Base-by-base conservation (phyloP, 495 filamentous ascomycete species). In the Rostrohypoxylon terebratum region DNA sequence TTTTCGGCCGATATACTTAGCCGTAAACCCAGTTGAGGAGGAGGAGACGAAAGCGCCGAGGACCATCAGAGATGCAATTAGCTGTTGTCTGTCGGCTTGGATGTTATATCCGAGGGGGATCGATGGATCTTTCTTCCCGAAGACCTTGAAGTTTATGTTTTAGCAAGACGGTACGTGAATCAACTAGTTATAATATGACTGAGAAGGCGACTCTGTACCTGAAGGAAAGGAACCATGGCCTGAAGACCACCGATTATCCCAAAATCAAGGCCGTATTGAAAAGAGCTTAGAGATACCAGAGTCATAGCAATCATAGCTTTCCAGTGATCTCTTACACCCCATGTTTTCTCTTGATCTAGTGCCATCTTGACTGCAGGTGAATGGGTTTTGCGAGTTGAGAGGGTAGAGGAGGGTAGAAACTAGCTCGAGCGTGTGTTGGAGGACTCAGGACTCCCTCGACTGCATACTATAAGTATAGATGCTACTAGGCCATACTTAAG, bases 221-320 rank as follows among this genome's bases (percentile, higher is more conserved):
- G 73, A 55, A 89, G 78, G 74, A 89, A 90, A n/a, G 87, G 87
- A 36, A 81, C 63, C 88, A 90, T 90, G 60, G 87, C 88, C 69
- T 90, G 88, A 14, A 90, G 78, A 63, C 87, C 87, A 9, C 86
- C 87, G 53, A 90, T 87, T 57, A 89, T 79, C 13, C 86, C 87
- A 71, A 89, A 90, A 65, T 90, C 88, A 50, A 90, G 75, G 9
- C 88, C 87, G 81, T 90, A 90, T 72, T 90, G 88, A 70, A 90
- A 90, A 0, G 87, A 85, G 48, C 75, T 83, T 61, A 85, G 84
- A 44, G 82, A 84, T 69, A 83, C 83, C 23, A 83, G 80, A 59
- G 78, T 82, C 72, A 81, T 83, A 53, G 81, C 82, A n/a, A 79
- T 14, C 63, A 84, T 76, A 18, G 77, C 79, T 64, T 76, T 79